Evolutionary conservation across 2,329 filamentous ascomycete species (phyloP), one percentile per base, ranked within the genome.

Genomic region (Calcarisporium arbuscula): DNA sequence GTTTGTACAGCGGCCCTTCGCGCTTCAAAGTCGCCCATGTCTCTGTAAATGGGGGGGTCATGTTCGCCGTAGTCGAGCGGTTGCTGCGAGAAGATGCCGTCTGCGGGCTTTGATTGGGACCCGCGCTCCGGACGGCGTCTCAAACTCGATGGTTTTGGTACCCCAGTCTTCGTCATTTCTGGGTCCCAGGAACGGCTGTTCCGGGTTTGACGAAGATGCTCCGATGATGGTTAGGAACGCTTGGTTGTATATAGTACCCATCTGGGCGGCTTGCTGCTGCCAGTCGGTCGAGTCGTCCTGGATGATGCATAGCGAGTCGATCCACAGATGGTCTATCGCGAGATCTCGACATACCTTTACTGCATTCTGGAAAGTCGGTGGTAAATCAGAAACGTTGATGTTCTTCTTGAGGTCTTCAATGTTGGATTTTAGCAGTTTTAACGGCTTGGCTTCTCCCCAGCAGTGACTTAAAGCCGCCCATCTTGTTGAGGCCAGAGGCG

Each of bases 221-320:
- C 28, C 29, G 6, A 33, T 23, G 17, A 36, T 36, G 18, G 30
- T 31, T 12, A 39, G 11, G 14, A 32, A 11, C 5, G 37, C 30
- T 20, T 39, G 28, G 6, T 25, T 25, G 27, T 36, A 39, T 14
- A 32, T 31, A 14, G 5, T 9, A 16, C 37, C 29, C 12, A 25
- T 18, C 15, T 22, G n/a, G 4, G 22, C 21, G 4, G 8, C 6
- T 7, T 39, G 23, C n/a, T n/a, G 6, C 5, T 14, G 3, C 11
- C n/a, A 8, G 21, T 39, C 37, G 6, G 14, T 6, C 5, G 14
- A 12, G 18, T 12, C 20, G 18, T 39, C 29, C 12, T 39, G 37
- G 6, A 36, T 12, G 17, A 39, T 29, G 20, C 37, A 39, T 10
- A 39, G 21, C 10, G 29, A 28, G 8, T 36, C 37, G 12, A 39